A percentile compares a stretch with the other conserved stretches of the same genome.
Evolutionary conservation across 139 green algal species (phyloP).

Genomic region (Chlamydomonas sphaeroides): DNA sequence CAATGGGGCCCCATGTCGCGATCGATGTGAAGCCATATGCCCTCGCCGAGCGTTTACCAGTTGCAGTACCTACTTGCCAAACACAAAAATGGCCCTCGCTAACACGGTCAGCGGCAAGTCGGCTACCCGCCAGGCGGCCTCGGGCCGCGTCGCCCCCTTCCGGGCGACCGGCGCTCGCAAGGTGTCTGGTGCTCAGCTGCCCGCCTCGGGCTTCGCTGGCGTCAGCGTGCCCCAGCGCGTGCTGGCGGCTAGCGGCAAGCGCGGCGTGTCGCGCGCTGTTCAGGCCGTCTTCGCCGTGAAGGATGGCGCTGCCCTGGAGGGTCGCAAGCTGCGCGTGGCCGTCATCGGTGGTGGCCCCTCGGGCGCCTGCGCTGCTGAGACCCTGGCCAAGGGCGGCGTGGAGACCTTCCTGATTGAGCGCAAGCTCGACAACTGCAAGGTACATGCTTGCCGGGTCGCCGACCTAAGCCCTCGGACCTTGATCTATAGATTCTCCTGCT

Average conservation of each 20-base stretch:
- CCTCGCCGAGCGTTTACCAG: too few species aligned
- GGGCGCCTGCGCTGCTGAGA: constrained; percentile 95
- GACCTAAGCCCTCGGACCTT: too few species aligned
- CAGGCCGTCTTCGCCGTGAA: constrained; percentile 59
- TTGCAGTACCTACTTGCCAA: too few species aligned
- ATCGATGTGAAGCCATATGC: too few species aligned
- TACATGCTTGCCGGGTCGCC: too few species aligned
- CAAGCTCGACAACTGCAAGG: constrained; percentile 99
- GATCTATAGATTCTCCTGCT: not conserved
- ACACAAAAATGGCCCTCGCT: constrained; percentile 15
- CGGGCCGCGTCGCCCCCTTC: constrained; percentile 31
- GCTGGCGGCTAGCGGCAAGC: constrained; percentile 10
- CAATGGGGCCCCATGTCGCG: too few species aligned
- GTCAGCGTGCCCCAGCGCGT: constrained; percentile 24
- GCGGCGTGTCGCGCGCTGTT: constrained; percentile 31
- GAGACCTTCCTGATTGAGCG: constrained; percentile 98
- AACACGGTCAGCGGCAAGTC: constrained; percentile 21
- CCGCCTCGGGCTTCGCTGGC: constrained; percentile 12
- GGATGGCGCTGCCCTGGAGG: constrained; percentile 81
- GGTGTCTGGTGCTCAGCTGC: not conserved
- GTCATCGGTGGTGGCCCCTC: constrained; percentile 96
- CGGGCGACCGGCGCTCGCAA: constrained; percentile 21
- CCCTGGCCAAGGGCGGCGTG: constrained; percentile 90
- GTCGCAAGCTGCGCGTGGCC: constrained; percentile 87
- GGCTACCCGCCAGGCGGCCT: constrained; percentile 26